Conservation (phyloP, 768 basidiomycete species). For the Cystoderma amianthinum region DNA sequence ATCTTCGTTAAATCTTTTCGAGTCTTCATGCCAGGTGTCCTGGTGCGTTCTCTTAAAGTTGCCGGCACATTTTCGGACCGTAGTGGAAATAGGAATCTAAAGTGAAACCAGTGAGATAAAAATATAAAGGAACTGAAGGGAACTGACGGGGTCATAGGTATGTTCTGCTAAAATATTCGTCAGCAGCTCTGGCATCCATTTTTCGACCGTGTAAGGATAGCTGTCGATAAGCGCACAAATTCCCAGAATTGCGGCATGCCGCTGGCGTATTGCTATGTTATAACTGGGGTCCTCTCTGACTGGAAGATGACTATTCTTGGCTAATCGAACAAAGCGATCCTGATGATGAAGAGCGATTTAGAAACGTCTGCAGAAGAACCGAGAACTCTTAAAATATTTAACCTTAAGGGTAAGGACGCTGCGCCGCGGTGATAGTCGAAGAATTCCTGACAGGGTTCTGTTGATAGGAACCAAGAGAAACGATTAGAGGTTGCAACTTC, state of each 20-base stretch:
- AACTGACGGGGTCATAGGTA: conserved; percentile 73
- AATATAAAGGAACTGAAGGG: conserved; percentile 7
- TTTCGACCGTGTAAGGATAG: conserved; percentile 92
- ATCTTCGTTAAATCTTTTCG: conserved; percentile 79
- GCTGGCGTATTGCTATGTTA: conserved; percentile 62
- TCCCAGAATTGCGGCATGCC: conserved; percentile 92
- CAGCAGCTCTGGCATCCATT: conserved; percentile 86
- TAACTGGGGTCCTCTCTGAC: conserved; percentile 57
- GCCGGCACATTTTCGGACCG: conserved; percentile 73
- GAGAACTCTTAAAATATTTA: conserved; percentile 6
- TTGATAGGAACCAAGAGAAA: conserved; percentile 3
- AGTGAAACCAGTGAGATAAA: conserved; percentile 4
- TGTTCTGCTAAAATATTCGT: conserved; percentile 76
- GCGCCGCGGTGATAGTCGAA: conserved; percentile 73
- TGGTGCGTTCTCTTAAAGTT: conserved; percentile 80
- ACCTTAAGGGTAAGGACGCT: conserved; percentile 73
- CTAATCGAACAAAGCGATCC: conserved; percentile 76
- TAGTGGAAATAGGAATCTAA: conserved; percentile 78
- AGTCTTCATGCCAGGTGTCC: conserved; percentile 89
- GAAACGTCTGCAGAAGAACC: conserved; percentile 3
- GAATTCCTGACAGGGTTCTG: conserved; percentile 76
- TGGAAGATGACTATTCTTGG: conserved; percentile 63
- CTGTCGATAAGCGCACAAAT: conserved; percentile 90
- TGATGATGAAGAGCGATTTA: conserved; percentile 17
- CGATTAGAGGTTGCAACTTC: not conserved